Evolutionary conservation across 1,284 basidiomycete genomes (phyloP), one percentile per base, ranked within the genome.

Genomic region (Melampsora larici-populina): DNA sequence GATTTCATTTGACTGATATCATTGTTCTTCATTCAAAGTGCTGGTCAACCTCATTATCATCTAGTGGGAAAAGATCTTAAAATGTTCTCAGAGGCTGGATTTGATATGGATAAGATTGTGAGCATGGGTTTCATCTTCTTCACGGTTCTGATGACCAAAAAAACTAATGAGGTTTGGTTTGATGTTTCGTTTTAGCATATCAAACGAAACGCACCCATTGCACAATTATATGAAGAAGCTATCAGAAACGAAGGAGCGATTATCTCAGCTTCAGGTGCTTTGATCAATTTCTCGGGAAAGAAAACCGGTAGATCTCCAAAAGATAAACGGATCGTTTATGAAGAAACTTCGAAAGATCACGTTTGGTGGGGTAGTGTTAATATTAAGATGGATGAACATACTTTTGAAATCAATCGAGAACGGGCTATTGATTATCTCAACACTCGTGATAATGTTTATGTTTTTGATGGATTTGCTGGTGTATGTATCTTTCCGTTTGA

Each of bases 361-460:
- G 92, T 99, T 85, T 99, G 97, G 96, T 99, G 97, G 97, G 96
- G 97, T 64, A 92, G 93, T 73, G 95, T 99, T 82, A 99, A 99
- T 88, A 99, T 99, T 87, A 97, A 97, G 88, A 92, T 98, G 90
- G 96, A 97, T 84, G 92, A 87, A 83, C 87, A 99, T 88, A 99
- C 96, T 18, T 99, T 99, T 81, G 97, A 99, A 86, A 99, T 99
- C 86, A 99, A 99, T 87, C 93, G 97, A 79, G 97, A 99, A 86
- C 93, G 96, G 86, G 96, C 97, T 79, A 99, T 99, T 85, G 97
- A 99, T 87, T 99, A 97, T 86, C 88, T 99, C 82, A 99, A 99
- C 87, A 99, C 97, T 64, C 90, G 94, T 78, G 95, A 99, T 82
- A 94, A 97, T 84, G 97, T 99, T 84, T 99, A 99, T 85, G 94